Evolutionary conservation across 371 early-diverging fungal species (phyloP).

Genomic region (Rhizomucor pusillus): DNA sequence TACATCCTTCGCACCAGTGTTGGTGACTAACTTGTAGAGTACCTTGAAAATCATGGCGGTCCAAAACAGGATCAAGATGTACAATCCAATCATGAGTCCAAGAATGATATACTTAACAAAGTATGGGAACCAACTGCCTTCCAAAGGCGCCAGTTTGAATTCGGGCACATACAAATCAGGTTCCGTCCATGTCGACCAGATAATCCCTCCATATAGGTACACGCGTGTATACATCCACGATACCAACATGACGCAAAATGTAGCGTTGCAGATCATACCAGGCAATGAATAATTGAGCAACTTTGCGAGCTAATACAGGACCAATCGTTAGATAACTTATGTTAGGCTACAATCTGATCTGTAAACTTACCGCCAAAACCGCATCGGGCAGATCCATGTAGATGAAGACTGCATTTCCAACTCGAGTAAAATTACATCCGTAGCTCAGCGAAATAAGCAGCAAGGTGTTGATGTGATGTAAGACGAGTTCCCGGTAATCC

Average conservation of each 20-base stretch:
- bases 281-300: conserved; percentile 54
- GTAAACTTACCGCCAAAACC: conserved; percentile 66
- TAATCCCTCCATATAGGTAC: conserved; percentile 51
- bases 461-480: conserved; percentile 75
- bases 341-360: not conserved
- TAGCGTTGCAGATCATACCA: conserved; percentile 50
- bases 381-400: conserved; percentile 81
- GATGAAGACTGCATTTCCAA: conserved; percentile 76
- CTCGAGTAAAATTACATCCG: conserved; percentile 66
- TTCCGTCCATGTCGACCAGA: conserved; percentile 42
- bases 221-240: conserved; percentile 78
- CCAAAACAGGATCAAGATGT: conserved; percentile 60
- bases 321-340: not conserved
- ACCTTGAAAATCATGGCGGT: conserved; percentile 63
- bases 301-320: conserved; percentile 50
- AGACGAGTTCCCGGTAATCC: conserved; percentile 66
- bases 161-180: conserved; percentile 41
- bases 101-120: conserved; percentile 50
- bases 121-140: conserved; percentile 48
- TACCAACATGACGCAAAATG: conserved; percentile 64
- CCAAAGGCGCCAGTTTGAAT: conserved; percentile 40
- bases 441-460: conserved; percentile 65
- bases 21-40: conserved; percentile 54
- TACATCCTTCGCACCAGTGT: conserved; percentile 57
- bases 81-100: conserved; percentile 41